Evolutionary conservation across 2,329 filamentous ascomycete species (phyloP).

Genomic region (Onygenales sp.): DNA sequence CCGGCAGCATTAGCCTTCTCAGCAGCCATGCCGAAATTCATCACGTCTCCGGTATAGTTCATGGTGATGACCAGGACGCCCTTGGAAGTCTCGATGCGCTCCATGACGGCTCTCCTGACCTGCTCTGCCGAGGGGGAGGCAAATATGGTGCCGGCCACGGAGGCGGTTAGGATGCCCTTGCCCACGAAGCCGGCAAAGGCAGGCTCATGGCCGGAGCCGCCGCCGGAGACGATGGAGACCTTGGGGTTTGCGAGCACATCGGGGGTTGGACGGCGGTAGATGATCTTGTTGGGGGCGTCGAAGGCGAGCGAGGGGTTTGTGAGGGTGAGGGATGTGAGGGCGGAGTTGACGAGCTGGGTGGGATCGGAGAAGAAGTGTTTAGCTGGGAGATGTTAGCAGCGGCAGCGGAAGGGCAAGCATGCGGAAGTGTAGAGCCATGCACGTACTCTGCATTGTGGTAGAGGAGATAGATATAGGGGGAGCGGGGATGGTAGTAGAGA

Average conservation of each 20-base stretch:
- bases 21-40: slow-evolving; percentile 89
- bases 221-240: slow-evolving; percentile 78
- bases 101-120: slow-evolving; percentile 64
- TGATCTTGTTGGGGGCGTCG: slow-evolving; percentile 70
- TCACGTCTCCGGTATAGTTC: slow-evolving; percentile 85
- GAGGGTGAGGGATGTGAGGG: slow-evolving; percentile 66
- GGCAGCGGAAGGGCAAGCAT: slow-evolving; percentile 1
- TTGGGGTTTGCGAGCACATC: slow-evolving; percentile 42
- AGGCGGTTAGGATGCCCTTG: slow-evolving; percentile 65
- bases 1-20: slow-evolving; percentile 82
- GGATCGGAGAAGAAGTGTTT: slow-evolving; percentile 91
- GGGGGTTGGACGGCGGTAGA: slow-evolving; percentile 58
- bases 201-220: slow-evolving; percentile 84
- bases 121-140: slow-evolving; percentile 75
- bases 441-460: slow-evolving; percentile 28
- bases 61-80: slow-evolving; percentile 87
- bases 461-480: neutral
- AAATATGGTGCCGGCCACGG: slow-evolving; percentile 81
- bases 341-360: slow-evolving; percentile 64
- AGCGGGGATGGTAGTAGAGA: neutral
- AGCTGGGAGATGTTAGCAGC: slow-evolving; percentile 15
- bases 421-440: neutral
- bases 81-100: slow-evolving; percentile 58
- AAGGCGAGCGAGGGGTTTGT: slow-evolving; percentile 78
- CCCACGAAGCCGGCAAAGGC: slow-evolving; percentile 82